Evolutionary conservation across 1,139 yeast species (phyloP).

Genomic region (Magnusiomyces tetraspermus): DNA sequence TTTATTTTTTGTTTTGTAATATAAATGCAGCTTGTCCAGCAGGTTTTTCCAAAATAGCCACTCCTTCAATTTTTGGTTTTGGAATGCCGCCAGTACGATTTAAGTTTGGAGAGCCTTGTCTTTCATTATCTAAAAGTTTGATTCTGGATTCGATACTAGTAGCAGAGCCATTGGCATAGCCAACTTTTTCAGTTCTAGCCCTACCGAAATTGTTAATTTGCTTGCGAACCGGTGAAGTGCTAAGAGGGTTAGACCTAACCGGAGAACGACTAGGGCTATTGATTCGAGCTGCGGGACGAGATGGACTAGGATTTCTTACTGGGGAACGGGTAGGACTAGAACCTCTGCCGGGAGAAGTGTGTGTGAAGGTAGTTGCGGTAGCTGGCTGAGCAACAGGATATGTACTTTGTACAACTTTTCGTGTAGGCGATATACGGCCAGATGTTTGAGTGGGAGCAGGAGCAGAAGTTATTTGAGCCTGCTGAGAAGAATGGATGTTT

Average conservation of each 20-base stretch:
- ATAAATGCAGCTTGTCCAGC: slow-evolving; percentile 18
- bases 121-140: slow-evolving; percentile 12
- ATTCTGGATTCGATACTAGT: slow-evolving; percentile 14
- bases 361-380: background rate
- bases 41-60: slow-evolving; percentile 17
- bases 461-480: too few species aligned
- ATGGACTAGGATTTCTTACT: too few species aligned
- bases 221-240: slow-evolving; percentile 12
- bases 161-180: too few species aligned
- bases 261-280: too few species aligned
- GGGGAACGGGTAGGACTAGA: too few species aligned
- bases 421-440: slow-evolving; percentile 3
- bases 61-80: slow-evolving; percentile 2
- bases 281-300: too few species aligned
- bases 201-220: too few species aligned
- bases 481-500: background rate
- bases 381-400: background rate
- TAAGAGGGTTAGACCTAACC: background rate
- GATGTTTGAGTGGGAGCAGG: background rate
- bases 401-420: slow-evolving; percentile 1
- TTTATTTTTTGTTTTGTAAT: slow-evolving; percentile 5
- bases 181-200: too few species aligned
- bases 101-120: too few species aligned
- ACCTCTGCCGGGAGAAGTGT: too few species aligned
- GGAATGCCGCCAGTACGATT: slow-evolving; percentile 5